Evolutionary conservation across 1,139 yeast genomes (phyloP), one percentile per base, ranked within the genome.

Genomic region (Meyerozyma smithsonii): DNA sequence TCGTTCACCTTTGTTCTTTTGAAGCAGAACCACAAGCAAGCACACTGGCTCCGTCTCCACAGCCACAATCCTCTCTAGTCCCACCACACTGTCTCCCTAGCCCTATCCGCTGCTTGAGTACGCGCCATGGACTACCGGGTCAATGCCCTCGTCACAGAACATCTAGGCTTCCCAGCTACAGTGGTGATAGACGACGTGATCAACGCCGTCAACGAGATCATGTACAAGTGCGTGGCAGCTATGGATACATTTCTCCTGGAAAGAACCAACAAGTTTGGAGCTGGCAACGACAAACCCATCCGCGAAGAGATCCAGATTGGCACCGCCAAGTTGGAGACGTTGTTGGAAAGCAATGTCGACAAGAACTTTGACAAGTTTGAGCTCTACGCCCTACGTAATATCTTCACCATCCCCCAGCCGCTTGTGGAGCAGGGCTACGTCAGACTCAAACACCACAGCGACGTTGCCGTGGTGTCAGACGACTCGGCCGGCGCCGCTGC

Each of bases 321-420:
- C 0, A 81, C 94, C 0, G 94, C 87, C 1, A 81, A 84, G 52
- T 63, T 90, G 35, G 97, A 89, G 52, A 80, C 92, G 0, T 61
- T 86, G 33, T 56, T 90, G 42, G 96, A 87, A 53, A 77, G 79
- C 43, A 74, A 81, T 3, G 85, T 89, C n/a, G 96, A 89, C 61
- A 73, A 73, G 51, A 85, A 86, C 55, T 89, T 88, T 58, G 97
- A 90, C 60, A 83, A 83, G 58, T 82, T 87, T 54, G 97, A 90
- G 64, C 65, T 89, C 28, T 90, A 89, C 57, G 77, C 87, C 4
- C 62, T 88, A 39, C 64, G 96, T 51, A 90, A 90, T 56, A 77
- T 90, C 16, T 69, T 90, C 42, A 74, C 76, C 8, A 66, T 90
- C 11, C 96, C 96, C 0, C 62, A 61, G 4, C 85, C 84, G n/a